Conservation (phyloP, 164 flowering plant species). For the Euptelea pleiosperma region DNA sequence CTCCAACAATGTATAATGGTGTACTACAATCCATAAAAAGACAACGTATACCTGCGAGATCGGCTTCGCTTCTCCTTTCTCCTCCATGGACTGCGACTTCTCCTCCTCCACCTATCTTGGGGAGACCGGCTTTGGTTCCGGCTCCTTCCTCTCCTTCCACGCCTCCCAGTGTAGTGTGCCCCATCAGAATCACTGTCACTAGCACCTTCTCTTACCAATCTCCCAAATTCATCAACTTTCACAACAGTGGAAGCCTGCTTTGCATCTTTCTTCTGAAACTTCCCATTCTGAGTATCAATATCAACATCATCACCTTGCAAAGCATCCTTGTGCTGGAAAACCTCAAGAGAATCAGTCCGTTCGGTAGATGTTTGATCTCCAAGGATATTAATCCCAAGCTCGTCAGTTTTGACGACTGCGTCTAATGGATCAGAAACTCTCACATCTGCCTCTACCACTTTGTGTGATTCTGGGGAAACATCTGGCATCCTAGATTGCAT, state of each 20-base stretch:
- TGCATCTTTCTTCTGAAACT: constrained; percentile 24
- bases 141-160: constrained; percentile 49
- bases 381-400: constrained; percentile 5
- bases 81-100: constrained; percentile 56
- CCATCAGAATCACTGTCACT: constrained; percentile 85
- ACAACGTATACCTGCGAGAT: constrained; percentile 63
- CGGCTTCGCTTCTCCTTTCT: constrained; percentile 64
- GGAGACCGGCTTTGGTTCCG: constrained; percentile 61
- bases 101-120: constrained; percentile 47
- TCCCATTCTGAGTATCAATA: constrained; percentile 15
- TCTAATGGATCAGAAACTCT: constrained; percentile 2
- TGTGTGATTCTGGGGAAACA: constrained; percentile 10
- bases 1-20: not conserved
- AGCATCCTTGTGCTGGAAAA: constrained; percentile 15
- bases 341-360: too few species aligned
- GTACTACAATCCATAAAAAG: not conserved
- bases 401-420: constrained; percentile 10
- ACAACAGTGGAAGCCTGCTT: constrained; percentile 18
- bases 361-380: constrained; percentile 17
- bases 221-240: constrained; percentile 86
- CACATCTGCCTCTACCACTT: constrained; percentile 12
- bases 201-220: constrained; percentile 59
- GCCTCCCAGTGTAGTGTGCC: constrained; percentile 30
- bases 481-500: constrained; percentile 4
- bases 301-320: constrained; percentile 21